Evolutionary conservation across 1,139 yeast genomes (phyloP).

Genomic region (Nakaseomyces kungkrabaensis): DNA sequence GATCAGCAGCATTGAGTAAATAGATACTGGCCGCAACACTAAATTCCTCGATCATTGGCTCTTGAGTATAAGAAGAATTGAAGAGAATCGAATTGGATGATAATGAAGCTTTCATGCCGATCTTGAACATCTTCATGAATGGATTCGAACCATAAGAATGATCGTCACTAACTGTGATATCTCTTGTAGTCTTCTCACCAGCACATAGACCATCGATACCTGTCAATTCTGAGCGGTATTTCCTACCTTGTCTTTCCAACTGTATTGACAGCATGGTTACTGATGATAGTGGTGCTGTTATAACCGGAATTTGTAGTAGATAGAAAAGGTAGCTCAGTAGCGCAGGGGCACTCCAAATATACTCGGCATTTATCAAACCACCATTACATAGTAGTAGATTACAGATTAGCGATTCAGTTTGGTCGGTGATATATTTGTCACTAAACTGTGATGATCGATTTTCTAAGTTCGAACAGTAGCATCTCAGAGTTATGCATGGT

Average conservation of each 20-base stretch:
- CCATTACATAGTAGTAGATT: conserved; percentile 23
- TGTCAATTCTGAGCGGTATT: neutral
- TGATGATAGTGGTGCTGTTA: conserved; percentile 25
- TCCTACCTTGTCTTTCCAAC: conserved; percentile 2
- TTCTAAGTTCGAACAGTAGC: conserved; percentile 16
- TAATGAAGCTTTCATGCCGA: conserved; percentile 54
- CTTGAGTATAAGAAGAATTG: conserved; percentile 48
- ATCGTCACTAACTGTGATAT: conserved; percentile 16
- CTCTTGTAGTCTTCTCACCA: conserved; percentile 11
- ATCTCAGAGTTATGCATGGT: conserved; percentile 20
- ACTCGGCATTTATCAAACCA: conserved; percentile 22
- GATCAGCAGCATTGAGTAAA: conserved; percentile 54
- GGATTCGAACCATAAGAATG: conserved; percentile 37
- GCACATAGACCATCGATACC: neutral
- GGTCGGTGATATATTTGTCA: conserved; percentile 15
- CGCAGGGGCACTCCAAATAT: conserved; percentile 21
- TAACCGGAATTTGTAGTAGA: conserved; percentile 23
- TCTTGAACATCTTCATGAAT: conserved; percentile 48
- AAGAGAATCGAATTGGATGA: conserved; percentile 48
- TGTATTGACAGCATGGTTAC: conserved; percentile 13
- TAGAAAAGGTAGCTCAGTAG: conserved; percentile 21
- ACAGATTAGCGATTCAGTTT: conserved; percentile 20
- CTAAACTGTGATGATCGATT: conserved; percentile 25
- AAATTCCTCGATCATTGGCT: conserved; percentile 61
- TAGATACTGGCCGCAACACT: conserved; percentile 68